Evolutionary conservation across 1,284 basidiomycete species (phyloP).

Genomic region (Trichosporon coremiiforme): DNA sequence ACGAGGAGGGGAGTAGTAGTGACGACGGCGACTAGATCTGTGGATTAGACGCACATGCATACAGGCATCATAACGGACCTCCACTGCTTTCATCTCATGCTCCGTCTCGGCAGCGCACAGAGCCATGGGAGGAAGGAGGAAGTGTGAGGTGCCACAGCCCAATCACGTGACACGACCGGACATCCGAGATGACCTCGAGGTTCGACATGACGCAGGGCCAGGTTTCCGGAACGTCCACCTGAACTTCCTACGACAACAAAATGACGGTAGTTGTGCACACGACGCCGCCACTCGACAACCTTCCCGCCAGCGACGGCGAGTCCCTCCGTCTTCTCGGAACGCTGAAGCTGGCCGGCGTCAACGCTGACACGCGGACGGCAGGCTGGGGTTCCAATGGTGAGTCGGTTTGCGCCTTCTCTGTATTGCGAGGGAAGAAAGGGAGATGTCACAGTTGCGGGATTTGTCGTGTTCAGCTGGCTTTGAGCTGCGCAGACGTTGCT

Average conservation of each 20-base stretch:
- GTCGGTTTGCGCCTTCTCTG: background rate
- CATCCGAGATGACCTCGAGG: background rate
- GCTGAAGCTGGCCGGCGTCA: slow-evolving; percentile 36
- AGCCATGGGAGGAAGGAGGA: too few relatives aligned
- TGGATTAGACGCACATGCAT: background rate
- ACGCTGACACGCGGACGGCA: slow-evolving; percentile 34
- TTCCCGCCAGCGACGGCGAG: slow-evolving; percentile 45
- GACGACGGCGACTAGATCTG: slow-evolving; percentile 3
- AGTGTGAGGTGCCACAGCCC: background rate
- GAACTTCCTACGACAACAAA: background rate
- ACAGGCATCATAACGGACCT: too few relatives aligned
- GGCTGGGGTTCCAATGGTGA: slow-evolving; percentile 40
- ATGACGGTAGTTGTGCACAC: slow-evolving; percentile 38
- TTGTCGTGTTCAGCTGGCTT: too few relatives aligned
- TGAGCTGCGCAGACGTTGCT: too few relatives aligned
- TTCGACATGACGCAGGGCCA: slow-evolving; percentile 1
- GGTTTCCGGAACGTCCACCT: background rate
- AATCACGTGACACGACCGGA: background rate
- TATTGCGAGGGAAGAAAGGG: too few relatives aligned
- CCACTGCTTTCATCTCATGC: too few relatives aligned
- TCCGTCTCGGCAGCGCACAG: too few relatives aligned
- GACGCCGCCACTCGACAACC: slow-evolving; percentile 39
- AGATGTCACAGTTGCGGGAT: too few relatives aligned
- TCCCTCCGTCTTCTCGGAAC: slow-evolving; percentile 40
- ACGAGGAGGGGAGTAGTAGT: slow-evolving; percentile 21